Conservation (phyloP, 805 yeast genomes). For the Candida silvicultrix region DNA sequence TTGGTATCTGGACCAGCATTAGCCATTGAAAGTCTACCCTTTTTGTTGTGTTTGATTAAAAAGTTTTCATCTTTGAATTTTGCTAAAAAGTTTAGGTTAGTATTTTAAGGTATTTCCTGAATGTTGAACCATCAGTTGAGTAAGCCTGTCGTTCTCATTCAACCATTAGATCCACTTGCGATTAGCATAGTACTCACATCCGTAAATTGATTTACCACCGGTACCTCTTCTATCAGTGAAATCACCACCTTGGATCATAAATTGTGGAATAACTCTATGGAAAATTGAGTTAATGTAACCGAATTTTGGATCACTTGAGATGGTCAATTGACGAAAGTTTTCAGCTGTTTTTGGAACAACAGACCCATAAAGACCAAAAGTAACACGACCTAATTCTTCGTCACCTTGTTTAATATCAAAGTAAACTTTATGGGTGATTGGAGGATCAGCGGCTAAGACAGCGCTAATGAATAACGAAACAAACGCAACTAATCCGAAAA, state of each 20-base stretch:
- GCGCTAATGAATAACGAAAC: slow-evolving; percentile 11
- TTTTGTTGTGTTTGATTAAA: slow-evolving; percentile 57
- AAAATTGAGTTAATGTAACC: slow-evolving; percentile 58
- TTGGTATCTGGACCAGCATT: slow-evolving; percentile 76
- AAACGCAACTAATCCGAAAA: slow-evolving; percentile 6
- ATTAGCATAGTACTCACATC: slow-evolving; percentile 23
- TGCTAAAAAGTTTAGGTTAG: slow-evolving; percentile 12
- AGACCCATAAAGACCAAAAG: slow-evolving; percentile 81
- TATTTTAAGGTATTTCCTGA: too few species aligned
- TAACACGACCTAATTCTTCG: slow-evolving; percentile 69
- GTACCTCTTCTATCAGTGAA: slow-evolving; percentile 63
- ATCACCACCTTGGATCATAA: slow-evolving; percentile 82
- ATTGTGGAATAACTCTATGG: slow-evolving; percentile 67
- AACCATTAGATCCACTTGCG: too few species aligned
- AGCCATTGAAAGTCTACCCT: slow-evolving; percentile 72
- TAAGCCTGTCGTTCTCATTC: too few species aligned
- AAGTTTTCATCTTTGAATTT: slow-evolving; percentile 69
- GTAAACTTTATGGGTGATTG: slow-evolving; percentile 70
- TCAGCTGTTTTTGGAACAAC: slow-evolving; percentile 85
- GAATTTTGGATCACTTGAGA: slow-evolving; percentile 66
- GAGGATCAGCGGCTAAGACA: slow-evolving; percentile 22
- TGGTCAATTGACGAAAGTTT: slow-evolving; percentile 75
- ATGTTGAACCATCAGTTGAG: too few species aligned
- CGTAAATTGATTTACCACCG: slow-evolving; percentile 74
- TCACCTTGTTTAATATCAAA: slow-evolving; percentile 84